phyloP scores from a whole-genome alignment of 257 asterid genomes.

The Primulina tabacum region DNA sequence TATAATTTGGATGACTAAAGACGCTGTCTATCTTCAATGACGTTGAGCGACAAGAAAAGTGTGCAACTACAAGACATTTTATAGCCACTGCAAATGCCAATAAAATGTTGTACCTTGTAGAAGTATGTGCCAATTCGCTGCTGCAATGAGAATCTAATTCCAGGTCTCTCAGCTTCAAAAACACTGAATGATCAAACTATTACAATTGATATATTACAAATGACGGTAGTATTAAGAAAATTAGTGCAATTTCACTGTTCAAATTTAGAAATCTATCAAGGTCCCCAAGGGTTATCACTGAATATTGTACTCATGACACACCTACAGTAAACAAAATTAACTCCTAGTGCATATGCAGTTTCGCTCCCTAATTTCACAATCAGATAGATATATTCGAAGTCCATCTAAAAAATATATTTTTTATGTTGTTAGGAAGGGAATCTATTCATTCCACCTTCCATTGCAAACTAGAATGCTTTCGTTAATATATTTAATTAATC shows the following conservation, averaged over 20 bases:
- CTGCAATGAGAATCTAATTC: conserved; percentile 69
- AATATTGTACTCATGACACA: not conserved
- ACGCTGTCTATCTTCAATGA: conserved; percentile 17
- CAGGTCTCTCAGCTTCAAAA: conserved; percentile 93
- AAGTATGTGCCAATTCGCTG: conserved; percentile 84
- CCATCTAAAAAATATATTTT: not conserved
- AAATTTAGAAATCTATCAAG: conserved; percentile 19
- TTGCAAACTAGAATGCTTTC: not conserved
- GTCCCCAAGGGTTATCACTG: conserved; percentile 4
- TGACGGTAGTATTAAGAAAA: conserved; percentile 6
- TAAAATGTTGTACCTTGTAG: conserved; percentile 62
- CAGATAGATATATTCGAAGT: conserved; percentile 5
- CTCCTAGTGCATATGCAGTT: not conserved
- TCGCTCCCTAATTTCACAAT: conserved; percentile 4
- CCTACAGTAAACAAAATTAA: not conserved
- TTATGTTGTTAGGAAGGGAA: conserved; percentile 4
- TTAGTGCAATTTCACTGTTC: conserved; percentile 1
- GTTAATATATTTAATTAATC: not conserved
- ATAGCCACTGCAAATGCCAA: conserved; percentile 11
- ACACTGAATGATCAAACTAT: conserved; percentile 48
- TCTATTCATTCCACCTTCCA: conserved; percentile 10
- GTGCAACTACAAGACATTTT: not conserved
- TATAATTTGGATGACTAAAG: conserved; percentile 7
- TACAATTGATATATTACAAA: conserved; percentile 10
- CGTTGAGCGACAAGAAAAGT: not conserved